Base-by-base conservation (phyloP, 202 grass and related monocot genomes). In the Digitaria exilis region DNA sequence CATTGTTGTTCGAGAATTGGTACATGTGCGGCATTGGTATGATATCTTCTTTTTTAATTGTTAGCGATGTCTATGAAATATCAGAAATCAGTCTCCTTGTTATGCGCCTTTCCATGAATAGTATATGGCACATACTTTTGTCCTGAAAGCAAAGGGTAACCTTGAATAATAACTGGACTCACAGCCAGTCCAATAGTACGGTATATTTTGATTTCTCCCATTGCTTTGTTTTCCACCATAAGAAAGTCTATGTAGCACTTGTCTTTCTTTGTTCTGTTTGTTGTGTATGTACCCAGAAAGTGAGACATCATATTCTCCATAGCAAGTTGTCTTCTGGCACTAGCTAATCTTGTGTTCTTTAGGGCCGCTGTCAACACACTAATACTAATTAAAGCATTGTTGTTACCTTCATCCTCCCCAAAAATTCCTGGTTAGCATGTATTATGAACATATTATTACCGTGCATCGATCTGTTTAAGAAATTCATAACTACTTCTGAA, bases 1-100 rank as follows among this genome's bases (percentile, higher is more conserved):
- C 37, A 26, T 69, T 77, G 21, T 70, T 63, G 44, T 81, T 68
- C 63, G 64, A 42, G 24, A 48, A 28, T 68, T 70, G 63, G 28
- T 22, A 35, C 35, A 16, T 65, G 15, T 24, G 8, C 3, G 8
- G 24, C 22, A 56, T 73, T 70, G 32, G 3, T 77, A 31, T 70
- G 32, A 2, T 77, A 31, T 54, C 24, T 60, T 62, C 21, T 55
- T 59, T 59, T 84, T 46, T 18, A 71, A 17, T 7, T 28, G 13
- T 54, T 68, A 45, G 1, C 3, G 31, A 55, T 49, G 18, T 37
- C 22, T 66, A 26, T 65, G 64, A 80, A 69, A 26, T 78, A 48
- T 64, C 13, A 29, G 63, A 21, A 67, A 57, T 48, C 24, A 48
- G 12, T 54, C 29, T 79, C 65, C 76, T 37, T 65, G 44, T 7